Base-by-base conservation (phyloP, 768 basidiomycete species). In the Boletus sp. region DNA sequence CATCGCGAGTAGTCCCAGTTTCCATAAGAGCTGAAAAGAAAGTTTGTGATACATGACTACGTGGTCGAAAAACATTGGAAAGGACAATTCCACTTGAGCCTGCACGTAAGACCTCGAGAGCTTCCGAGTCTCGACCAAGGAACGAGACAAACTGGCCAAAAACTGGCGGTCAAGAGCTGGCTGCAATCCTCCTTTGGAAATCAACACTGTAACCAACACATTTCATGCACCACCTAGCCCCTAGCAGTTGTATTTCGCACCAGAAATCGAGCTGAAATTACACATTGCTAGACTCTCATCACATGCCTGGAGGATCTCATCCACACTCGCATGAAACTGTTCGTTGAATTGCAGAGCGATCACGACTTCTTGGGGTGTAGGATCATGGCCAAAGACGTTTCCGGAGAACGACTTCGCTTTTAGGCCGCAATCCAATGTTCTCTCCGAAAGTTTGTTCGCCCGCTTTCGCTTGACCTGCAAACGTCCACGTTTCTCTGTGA, bases 141-240 rank as follows among this genome's bases (percentile, higher is more conserved):
- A 8, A 11, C 33, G 3, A 17, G 28, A 40, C 37, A 10, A 35
- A 20, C 18, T 24, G 24, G 24, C 24, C n/a, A 40, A 28, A 10
- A 35, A 20, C 18, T 24, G 24, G 24, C 24, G 18, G 17, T 49
- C 42, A 44, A 12, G 36, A 44, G 15, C 44, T 37, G 1, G 47
- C 44, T n/a, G 51, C 53, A 33, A 63, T 63, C 33, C 35, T 44
- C n/a, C 15, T 55, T 48, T 54, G 56, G 42, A 58, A 66, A 52
- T 52, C 52, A 18, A 49, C 42, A 29, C 55, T 58, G 33, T 65
- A 55, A 45, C 47, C 60, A 12, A 55, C 52, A 35, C 63, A 52
- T 32, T 51, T 48, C 51, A 54, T 51, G 35, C 46, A 56, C 54
- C 55, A 62, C 42, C 59, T 56, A 45, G n/a, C 39, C 24, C 7